Evolutionary conservation across 2,329 filamentous ascomycete species (phyloP).

Genomic region (Trichothecium roseum): DNA sequence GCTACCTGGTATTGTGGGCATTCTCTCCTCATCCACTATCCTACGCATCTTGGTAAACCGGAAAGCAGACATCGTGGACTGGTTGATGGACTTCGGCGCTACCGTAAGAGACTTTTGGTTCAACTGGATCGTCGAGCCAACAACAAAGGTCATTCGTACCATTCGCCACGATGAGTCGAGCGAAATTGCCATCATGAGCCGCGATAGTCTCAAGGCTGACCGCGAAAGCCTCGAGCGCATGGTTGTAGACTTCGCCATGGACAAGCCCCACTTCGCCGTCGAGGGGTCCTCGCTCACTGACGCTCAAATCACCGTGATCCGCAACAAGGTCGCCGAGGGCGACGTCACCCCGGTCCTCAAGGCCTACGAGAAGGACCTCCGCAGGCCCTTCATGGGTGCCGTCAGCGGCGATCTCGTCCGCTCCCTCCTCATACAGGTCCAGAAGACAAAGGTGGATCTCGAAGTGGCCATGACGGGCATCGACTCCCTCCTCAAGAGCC

Average conservation of each 20-base stretch:
- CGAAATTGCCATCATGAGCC: conserved; percentile 95
- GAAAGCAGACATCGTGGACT: conserved; percentile 65
- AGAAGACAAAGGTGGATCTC: conserved; percentile 98
- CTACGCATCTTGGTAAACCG: conserved; percentile 66
- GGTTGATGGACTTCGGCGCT: conserved; percentile 67
- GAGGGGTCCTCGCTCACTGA: conserved; percentile 47
- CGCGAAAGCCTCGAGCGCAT: conserved; percentile 89
- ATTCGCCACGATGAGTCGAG: conserved; percentile 88
- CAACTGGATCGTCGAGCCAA: conserved; percentile 90
- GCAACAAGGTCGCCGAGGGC: conserved; percentile 74
- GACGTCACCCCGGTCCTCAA: conserved; percentile 86
- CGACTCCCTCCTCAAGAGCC: conserved; percentile 86
- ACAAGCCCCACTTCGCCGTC: conserved; percentile 58
- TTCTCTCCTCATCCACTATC: conserved; percentile 82
- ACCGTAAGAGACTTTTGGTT: conserved; percentile 86
- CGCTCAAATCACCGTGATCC: conserved; percentile 61
- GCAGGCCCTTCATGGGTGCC: conserved; percentile 71
- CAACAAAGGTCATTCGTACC: conserved; percentile 73
- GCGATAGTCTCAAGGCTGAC: conserved; percentile 81
- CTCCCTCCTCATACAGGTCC: conserved; percentile 87
- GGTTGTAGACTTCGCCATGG: conserved; percentile 91
- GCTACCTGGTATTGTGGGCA: conserved; percentile 60
- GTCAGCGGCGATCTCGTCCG: conserved; percentile 79
- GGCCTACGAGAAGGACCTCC: conserved; percentile 84
- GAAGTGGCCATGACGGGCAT: conserved; percentile 95